Conservation (phyloP, 2,329 filamentous ascomycete species). For the Fulvia fulva region DNA sequence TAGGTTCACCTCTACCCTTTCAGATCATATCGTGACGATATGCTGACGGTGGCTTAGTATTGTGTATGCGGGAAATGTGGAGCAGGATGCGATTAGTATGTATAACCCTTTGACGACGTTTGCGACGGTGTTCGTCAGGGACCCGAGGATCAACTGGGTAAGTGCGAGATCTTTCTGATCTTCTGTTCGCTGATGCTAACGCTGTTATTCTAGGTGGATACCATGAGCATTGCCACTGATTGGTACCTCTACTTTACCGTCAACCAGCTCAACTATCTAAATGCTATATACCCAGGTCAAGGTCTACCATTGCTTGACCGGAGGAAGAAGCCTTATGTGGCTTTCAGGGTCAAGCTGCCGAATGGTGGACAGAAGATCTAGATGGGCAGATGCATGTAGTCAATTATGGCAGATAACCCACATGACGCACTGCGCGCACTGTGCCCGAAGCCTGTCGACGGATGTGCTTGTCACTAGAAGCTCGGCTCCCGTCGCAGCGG, state of each 20-base stretch:
- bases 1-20: too few relatives aligned
- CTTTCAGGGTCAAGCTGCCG: conserved; percentile 16
- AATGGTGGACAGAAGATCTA: conserved; percentile 16
- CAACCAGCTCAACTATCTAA: conserved; percentile 19
- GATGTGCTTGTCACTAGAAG: too few relatives aligned
- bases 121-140: conserved; percentile 41
- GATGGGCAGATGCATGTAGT: neutral
- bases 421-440: too few relatives aligned
- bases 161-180: neutral
- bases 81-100: conserved; percentile 45
- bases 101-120: conserved; percentile 43
- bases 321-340: conserved; percentile 18
- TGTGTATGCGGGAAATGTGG: conserved; percentile 47
- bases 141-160: conserved; percentile 47
- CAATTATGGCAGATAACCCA: too few relatives aligned
- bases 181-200: neutral
- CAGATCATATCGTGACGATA: too few relatives aligned
- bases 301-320: conserved; percentile 16
- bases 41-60: too few relatives aligned
- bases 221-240: conserved; percentile 32
- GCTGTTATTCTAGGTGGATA: conserved; percentile 33
- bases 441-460: too few relatives aligned
- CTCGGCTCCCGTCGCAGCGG: too few relatives aligned
- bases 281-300: conserved; percentile 18
- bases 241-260: conserved; percentile 48